A percentile compares a stretch with the other conserved stretches of the same genome.
Evolutionary conservation across 202 grass and related monocot genomes (phyloP).

Genomic region (Brachypodium distachyon): DNA sequence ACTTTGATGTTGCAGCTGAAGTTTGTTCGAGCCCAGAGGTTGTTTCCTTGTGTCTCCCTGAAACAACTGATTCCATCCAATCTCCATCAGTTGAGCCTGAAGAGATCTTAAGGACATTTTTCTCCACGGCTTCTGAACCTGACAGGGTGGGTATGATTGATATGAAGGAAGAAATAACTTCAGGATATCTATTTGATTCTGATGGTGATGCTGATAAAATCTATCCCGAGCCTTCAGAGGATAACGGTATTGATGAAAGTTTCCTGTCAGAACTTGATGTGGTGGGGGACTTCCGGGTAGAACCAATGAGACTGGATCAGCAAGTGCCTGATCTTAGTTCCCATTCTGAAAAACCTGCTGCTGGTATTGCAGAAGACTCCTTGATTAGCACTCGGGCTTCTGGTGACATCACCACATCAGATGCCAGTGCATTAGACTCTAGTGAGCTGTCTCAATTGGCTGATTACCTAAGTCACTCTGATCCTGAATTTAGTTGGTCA

Average conservation of each 20-base stretch:
- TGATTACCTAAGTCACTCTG: conserved; percentile 6
- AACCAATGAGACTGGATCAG: conserved; percentile 30
- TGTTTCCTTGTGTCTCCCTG: conserved; percentile 4
- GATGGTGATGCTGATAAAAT: conserved; percentile 69
- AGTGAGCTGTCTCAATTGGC: conserved; percentile 12
- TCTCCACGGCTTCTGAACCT: conserved; percentile 16
- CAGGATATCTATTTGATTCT: conserved; percentile 45
- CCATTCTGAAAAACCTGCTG: not conserved
- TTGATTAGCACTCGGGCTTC: conserved; percentile 21
- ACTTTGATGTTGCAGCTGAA: conserved; percentile 31
- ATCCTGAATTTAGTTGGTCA: conserved; percentile 28
- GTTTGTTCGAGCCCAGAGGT: conserved; percentile 2
- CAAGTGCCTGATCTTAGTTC: conserved; percentile 19
- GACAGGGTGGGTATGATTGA: conserved; percentile 10
- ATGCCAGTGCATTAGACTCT: not conserved
- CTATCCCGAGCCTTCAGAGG: conserved; percentile 54
- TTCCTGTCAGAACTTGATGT: conserved; percentile 64
- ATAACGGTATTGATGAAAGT: conserved; percentile 57
- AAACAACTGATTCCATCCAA: conserved; percentile 18
- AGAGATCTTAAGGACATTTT: conserved; percentile 25
- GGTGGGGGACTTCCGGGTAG: conserved; percentile 58
- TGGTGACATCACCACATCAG: conserved; percentile 16
- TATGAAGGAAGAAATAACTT: conserved; percentile 21
- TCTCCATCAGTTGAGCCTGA: conserved; percentile 11
- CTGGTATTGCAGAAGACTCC: conserved; percentile 15